Evolutionary conservation across 2,329 filamentous ascomycete genomes (phyloP), one percentile per base, ranked within the genome.

Genomic region (Exophiala sp.): DNA sequence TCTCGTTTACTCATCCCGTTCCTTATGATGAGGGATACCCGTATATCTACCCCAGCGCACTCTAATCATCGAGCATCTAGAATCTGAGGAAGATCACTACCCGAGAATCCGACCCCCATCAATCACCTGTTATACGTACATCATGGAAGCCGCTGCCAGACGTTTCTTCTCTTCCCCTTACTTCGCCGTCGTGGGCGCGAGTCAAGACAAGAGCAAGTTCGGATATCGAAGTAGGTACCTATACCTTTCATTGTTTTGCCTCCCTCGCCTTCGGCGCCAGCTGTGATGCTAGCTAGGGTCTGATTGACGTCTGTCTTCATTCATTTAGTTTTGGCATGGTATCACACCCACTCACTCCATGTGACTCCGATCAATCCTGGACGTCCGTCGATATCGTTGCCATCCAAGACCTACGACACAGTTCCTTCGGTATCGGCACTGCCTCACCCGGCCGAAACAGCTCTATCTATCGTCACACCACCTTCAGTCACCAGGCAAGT

Each of bases 171-270:
- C 80, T 2, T 85, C 84, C 6, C 80, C 84, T 21, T 75, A 78
- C 58, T 95, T 91, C 67, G 90, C 91, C 51, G 91, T 96, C 22
- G 88, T 90, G 16, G 91, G 91, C 62, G 91, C 91, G 30, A 91
- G 85, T 65, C 86, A 86, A 45, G 88, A 95, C 69, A 75, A 85
- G 34, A 73, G 76, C 65, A 96, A 95, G 68, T 96, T 86, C 64
- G 91, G 93, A 19, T 85, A 95, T 69, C 43, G 46, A 24, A 56
- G 48, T 53, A 48, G 44, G 53, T 43, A 18, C 7, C 16, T 14
- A n/a, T n/a, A n/a, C n/a, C n/a, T n/a, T n/a, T n/a, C n/a, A 10
- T 2, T 16, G 9, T 23, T 30, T 35, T n/a, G 14, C 16, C 22
- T 24, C 24, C 54, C 38, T 52, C 21, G 19, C 14, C 30, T 32